Conservation (phyloP, 495 filamentous ascomycete species). For the Chaetomidium leptoderma region DNA sequence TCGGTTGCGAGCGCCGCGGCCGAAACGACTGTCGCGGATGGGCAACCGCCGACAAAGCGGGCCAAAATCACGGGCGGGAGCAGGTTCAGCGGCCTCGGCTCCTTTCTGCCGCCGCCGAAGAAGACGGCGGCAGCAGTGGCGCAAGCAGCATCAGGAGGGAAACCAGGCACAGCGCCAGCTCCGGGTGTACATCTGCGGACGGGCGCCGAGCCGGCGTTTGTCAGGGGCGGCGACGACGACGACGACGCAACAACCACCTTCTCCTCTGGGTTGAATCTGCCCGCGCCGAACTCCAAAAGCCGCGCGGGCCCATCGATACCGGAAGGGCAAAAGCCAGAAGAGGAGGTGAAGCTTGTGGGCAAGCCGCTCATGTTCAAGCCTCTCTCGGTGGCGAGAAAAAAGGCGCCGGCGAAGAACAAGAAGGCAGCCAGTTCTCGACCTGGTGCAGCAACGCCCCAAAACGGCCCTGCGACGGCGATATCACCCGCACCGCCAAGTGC, state of each 20-base stretch:
- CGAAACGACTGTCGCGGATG: constrained; percentile 41
- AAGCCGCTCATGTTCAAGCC: constrained; percentile 86
- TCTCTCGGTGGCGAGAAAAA: constrained; percentile 70
- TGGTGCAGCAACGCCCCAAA: not conserved
- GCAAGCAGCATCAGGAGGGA: constrained; percentile 21
- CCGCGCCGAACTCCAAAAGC: constrained; percentile 22
- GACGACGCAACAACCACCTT: not conserved
- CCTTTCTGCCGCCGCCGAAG: constrained; percentile 85
- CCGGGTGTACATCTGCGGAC: constrained; percentile 71
- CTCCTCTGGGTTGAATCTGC: constrained; percentile 25
- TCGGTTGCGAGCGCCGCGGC: constrained; percentile 38
- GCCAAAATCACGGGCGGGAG: constrained; percentile 49
- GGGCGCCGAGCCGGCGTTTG: constrained; percentile 71
- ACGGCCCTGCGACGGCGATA: not conserved
- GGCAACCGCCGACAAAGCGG: constrained; percentile 65
- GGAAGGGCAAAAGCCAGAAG: constrained; percentile 46
- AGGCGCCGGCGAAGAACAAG: constrained; percentile 29
- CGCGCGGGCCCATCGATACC: constrained; percentile 38
- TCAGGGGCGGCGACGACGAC: constrained; percentile 46
- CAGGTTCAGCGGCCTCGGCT: constrained; percentile 72
- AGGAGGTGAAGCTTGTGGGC: constrained; percentile 63
- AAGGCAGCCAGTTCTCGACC: constrained; percentile 5
- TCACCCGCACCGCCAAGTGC: constrained; percentile 6
- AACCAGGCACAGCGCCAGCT: constrained; percentile 38
- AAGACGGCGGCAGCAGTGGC: constrained; percentile 31